Evolutionary conservation across 208 protist genomes (phyloP).

Genomic region (Leishmania aethiopica): DNA sequence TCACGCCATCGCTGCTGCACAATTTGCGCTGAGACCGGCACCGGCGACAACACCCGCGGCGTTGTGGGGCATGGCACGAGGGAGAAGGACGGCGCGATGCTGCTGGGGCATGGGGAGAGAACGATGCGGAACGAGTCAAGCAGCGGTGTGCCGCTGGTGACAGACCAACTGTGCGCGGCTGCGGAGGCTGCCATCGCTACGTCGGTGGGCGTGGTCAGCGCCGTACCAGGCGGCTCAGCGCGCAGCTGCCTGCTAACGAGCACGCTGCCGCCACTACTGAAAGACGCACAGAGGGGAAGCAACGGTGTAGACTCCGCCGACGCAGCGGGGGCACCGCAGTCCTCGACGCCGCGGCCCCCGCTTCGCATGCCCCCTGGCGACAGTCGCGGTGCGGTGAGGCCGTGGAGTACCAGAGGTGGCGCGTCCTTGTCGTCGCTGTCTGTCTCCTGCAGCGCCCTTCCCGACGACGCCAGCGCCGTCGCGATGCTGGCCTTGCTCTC

Average conservation of each 20-base stretch:
- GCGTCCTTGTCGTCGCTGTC: too few species aligned
- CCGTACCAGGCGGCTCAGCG: too few species aligned
- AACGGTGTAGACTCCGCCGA: neutral
- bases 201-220: neutral
- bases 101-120: conserved; percentile 41
- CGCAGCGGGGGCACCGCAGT: neutral
- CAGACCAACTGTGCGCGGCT: neutral
- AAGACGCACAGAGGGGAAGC: neutral
- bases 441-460: neutral
- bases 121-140: conserved; percentile 31
- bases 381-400: neutral
- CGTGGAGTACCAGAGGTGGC: neutral
- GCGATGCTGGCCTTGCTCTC: neutral
- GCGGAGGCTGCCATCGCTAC: neutral
- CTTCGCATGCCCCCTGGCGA: neutral
- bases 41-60: conserved; percentile 8
- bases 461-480: neutral
- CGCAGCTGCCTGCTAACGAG: neutral
- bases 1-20: conserved; percentile 17
- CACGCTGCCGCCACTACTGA: neutral
- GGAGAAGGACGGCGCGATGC: conserved; percentile 39
- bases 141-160: neutral
- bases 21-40: conserved; percentile 10
- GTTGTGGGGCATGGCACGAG: conserved; percentile 27
- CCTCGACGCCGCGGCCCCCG: neutral